Evolutionary conservation across 805 yeast species (phyloP), one percentile per base, ranked within the genome.

Genomic region (Lachancea sp.): DNA sequence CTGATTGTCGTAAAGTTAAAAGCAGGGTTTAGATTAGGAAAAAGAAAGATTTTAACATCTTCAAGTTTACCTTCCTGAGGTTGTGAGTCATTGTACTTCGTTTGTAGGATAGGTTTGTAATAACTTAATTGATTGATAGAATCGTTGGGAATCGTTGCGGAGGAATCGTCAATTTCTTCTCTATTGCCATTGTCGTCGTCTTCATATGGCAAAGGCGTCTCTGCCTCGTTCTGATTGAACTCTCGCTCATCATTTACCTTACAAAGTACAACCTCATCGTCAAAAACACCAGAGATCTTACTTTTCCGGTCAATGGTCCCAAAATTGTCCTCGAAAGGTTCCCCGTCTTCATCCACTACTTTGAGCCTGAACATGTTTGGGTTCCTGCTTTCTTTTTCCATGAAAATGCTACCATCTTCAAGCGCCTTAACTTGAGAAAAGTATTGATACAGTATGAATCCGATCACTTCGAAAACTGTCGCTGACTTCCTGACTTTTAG

Each of bases 291-390:
- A 2, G 79, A 69, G 22, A 93, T 69, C 3, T 69, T 55, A 43
- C 90, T 70, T 0, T 77, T 72, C 51, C 97, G 69, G 37, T 84
- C 91, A 45, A 93, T 68, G 1, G 90, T 78, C 1, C 98, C 98
- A 68, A 93, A 90, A 42, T 88, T 86, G 30, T 77, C 82, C 53
- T 95, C 99, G 44, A 87, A 89, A 32, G 85, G 82, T 41, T 95
- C 96, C 7, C 91, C 91, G 59, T 90, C 97, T 41, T 91, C 98
- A 60, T 93, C 99, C 1, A 85, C 89, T 18, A 91, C 71, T 46
- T 85, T 85, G 29, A 91, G 58, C 19, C 56, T 49, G 38, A 60
- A 65, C n/a, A 54, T 51, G 37, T 63, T 63, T 1, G 66, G 66
- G 47, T 61, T 50, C 17, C 49, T 44, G 3, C 57, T 29, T 10